phyloP scores from a whole-genome alignment of 1,139 yeast genomes.

The Candida tropicalis region DNA sequence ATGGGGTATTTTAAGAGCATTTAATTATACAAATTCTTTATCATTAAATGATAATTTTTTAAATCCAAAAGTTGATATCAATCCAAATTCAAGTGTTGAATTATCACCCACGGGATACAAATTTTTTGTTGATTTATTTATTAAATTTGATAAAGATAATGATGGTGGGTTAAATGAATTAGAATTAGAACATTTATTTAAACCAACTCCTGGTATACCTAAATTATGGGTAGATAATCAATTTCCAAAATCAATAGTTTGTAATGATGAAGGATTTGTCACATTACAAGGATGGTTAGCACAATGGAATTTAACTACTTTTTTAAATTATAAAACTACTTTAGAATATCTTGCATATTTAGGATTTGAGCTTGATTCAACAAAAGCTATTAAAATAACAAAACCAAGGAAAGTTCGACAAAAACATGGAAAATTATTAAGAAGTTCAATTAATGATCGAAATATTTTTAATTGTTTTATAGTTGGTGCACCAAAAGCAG shows the following conservation, averaged over 20 bases:
- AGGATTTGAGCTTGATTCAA: slow-evolving; percentile 62
- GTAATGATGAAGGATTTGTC: slow-evolving; percentile 86
- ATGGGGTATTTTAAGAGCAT: slow-evolving; percentile 89
- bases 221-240: slow-evolving; percentile 80
- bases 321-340: slow-evolving; percentile 78
- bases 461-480: slow-evolving; percentile 90
- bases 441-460: slow-evolving; percentile 76
- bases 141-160: slow-evolving; percentile 87
- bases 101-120: slow-evolving; percentile 92
- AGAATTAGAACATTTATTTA: slow-evolving; percentile 69
- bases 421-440: slow-evolving; percentile 63
- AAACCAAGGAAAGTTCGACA: slow-evolving; percentile 72
- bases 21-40: slow-evolving; percentile 88
- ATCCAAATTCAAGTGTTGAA: slow-evolving; percentile 80
- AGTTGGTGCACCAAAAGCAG: slow-evolving; percentile 82
- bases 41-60: slow-evolving; percentile 79
- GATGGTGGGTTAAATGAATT: slow-evolving; percentile 87
- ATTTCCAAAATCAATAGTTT: slow-evolving; percentile 84
- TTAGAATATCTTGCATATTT: slow-evolving; percentile 85
- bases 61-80: slow-evolving; percentile 78
- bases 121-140: slow-evolving; percentile 84
- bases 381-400: slow-evolving; percentile 77
- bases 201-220: slow-evolving; percentile 93
- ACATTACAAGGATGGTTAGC: slow-evolving; percentile 98
- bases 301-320: slow-evolving; percentile 97